A percentile compares a stretch with the other conserved stretches of the same genome.
Evolutionary conservation across 2,329 filamentous ascomycete genomes (phyloP).

Genomic region (Microcera coccophila): DNA sequence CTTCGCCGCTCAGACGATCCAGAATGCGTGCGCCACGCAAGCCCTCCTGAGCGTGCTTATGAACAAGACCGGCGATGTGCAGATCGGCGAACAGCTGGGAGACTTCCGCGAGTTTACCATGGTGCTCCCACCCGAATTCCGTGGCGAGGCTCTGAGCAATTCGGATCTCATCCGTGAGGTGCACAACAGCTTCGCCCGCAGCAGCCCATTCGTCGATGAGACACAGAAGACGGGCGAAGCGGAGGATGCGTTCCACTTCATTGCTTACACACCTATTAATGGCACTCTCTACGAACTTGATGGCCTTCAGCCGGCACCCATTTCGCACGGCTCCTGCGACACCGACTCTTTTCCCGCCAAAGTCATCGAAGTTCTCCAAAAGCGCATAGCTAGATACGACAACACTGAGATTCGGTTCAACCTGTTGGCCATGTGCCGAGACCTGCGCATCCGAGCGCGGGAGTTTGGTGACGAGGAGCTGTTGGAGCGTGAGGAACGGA

Average conservation of each 20-base stretch:
- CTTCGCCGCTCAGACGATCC: slow-evolving; percentile 95
- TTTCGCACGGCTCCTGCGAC: slow-evolving; percentile 75
- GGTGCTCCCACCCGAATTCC: slow-evolving; percentile 71
- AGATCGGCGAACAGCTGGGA: slow-evolving; percentile 66
- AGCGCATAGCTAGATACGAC: slow-evolving; percentile 80
- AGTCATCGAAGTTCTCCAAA: slow-evolving; percentile 82
- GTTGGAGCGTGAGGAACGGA: slow-evolving; percentile 74
- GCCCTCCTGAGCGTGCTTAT: slow-evolving; percentile 87
- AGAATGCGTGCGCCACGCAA: slow-evolving; percentile 97
- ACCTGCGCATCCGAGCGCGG: slow-evolving; percentile 70
- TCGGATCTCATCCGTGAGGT: slow-evolving; percentile 68
- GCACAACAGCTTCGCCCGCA: slow-evolving; percentile 86
- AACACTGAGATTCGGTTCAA: slow-evolving; percentile 91
- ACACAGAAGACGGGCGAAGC: slow-evolving; percentile 63
- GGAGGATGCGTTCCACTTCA: slow-evolving; percentile 96
- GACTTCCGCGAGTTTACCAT: slow-evolving; percentile 88
- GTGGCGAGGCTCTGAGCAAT: slow-evolving; percentile 59
- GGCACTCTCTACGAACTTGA: slow-evolving; percentile 89
- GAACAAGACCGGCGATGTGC: slow-evolving; percentile 70
- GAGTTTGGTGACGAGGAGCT: slow-evolving; percentile 80
- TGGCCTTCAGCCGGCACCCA: slow-evolving; percentile 87
- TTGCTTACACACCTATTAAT: slow-evolving; percentile 83
- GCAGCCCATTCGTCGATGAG: slow-evolving; percentile 90
- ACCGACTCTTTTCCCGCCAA: slow-evolving; percentile 69
- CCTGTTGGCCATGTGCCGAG: slow-evolving; percentile 84